phyloP scores from a whole-genome alignment of 192 early-diverging fungal species.

The Podila epicladia region DNA sequence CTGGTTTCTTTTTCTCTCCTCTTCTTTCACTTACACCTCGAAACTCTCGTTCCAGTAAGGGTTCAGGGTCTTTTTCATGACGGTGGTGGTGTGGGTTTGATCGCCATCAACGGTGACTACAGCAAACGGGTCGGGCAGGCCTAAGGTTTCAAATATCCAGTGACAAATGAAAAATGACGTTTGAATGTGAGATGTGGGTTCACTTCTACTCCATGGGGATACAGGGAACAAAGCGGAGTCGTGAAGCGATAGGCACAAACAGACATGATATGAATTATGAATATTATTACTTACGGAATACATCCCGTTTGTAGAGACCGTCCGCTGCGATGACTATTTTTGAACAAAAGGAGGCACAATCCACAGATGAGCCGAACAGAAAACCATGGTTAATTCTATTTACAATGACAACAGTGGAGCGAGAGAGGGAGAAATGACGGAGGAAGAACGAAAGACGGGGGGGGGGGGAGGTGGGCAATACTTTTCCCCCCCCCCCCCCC shows the following conservation, averaged over 20 bases:
- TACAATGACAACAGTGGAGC: background rate
- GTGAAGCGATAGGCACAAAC: background rate
- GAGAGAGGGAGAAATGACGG: background rate
- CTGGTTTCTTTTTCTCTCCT: too few relatives aligned
- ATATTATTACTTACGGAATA: conserved; percentile 73
- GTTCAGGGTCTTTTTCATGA: conserved; percentile 87
- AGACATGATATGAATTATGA: background rate
- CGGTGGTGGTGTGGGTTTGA: conserved; percentile 93
- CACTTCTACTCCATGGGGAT: too few relatives aligned
- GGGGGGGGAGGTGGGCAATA: too few relatives aligned
- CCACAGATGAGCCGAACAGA: background rate
- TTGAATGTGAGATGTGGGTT: too few relatives aligned
- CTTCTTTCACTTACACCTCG: conserved; percentile 64
- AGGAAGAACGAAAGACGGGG: too few relatives aligned
- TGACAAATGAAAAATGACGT: background rate
- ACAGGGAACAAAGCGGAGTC: too few relatives aligned
- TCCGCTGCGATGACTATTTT: conserved; percentile 87
- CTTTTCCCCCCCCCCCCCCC: too few relatives aligned
- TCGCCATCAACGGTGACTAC: conserved; percentile 95
- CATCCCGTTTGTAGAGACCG: conserved; percentile 89
- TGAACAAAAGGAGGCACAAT: background rate
- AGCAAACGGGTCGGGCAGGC: conserved; percentile 96
- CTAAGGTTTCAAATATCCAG: conserved; percentile 32
- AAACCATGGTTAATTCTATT: background rate
- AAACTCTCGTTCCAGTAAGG: conserved; percentile 97